Evolutionary conservation across 176 grass and related monocot species (phyloP).

Genomic region (Eleusine coracana): DNA sequence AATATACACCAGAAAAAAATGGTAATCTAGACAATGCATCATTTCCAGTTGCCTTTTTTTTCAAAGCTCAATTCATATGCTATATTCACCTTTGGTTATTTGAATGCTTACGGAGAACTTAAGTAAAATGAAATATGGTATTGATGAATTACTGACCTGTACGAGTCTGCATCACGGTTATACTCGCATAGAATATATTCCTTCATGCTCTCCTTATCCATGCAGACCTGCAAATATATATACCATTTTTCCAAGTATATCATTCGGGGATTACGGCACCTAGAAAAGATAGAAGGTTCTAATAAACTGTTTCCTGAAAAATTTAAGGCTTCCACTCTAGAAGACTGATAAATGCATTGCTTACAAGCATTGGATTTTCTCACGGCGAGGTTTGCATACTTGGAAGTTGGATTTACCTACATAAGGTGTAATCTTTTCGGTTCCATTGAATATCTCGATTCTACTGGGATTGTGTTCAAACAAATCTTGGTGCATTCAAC

Average conservation of each 20-base stretch:
- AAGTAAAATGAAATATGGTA: conserved; percentile 13
- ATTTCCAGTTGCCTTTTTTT: conserved; percentile 3
- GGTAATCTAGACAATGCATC: not conserved
- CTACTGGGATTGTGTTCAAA: conserved; percentile 8
- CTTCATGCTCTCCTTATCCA: conserved; percentile 75
- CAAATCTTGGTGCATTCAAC: not conserved
- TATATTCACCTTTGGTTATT: not conserved
- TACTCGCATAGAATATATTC: conserved; percentile 97
- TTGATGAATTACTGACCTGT: conserved; percentile 55
- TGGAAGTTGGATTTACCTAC: not conserved
- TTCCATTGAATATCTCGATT: not conserved
- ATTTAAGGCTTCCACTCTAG: not conserved
- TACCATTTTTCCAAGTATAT: not conserved
- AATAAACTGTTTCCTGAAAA: not conserved
- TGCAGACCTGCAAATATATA: conserved; percentile 66
- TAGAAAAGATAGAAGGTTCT: not conserved
- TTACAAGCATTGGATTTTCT: not conserved
- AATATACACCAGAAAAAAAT: not conserved
- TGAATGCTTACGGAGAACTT: not conserved
- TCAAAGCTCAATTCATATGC: not conserved
- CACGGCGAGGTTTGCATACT: not conserved
- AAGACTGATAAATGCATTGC: not conserved
- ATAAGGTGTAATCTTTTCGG: not conserved
- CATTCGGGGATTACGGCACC: not conserved
- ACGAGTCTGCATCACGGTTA: conserved; percentile 94